phyloP scores from a whole-genome alignment of 2,329 filamentous ascomycete genomes.

The Mycogone perniciosa region DNA sequence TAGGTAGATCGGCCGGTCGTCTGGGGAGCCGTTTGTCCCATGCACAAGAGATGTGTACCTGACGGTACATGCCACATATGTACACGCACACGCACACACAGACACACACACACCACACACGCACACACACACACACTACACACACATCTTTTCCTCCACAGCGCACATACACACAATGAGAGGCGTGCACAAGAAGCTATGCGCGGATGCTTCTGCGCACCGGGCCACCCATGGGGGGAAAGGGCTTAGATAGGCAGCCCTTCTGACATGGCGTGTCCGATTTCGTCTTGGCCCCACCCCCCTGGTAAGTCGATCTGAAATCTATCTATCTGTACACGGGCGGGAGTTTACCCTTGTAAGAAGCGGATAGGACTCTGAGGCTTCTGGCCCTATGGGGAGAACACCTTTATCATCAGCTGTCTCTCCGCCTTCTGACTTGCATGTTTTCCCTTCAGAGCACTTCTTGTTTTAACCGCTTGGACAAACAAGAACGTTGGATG shows the following conservation, averaged over 20 bases:
- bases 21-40: conserved; percentile 1
- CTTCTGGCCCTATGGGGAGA: conserved; percentile 3
- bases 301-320: conserved; percentile 10
- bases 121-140: conserved; percentile 14
- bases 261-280: conserved; percentile 9
- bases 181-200: conserved; percentile 4
- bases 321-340: conserved; percentile 9
- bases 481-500: neutral
- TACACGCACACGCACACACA: conserved; percentile 12
- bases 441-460: neutral
- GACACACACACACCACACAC: conserved; percentile 13
- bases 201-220: conserved; percentile 10
- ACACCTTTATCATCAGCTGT: conserved; percentile 4
- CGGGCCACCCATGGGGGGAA: conserved; percentile 7
- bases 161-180: conserved; percentile 1
- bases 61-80: conserved; percentile 10
- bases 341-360: conserved; percentile 6
- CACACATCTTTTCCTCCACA: neutral
- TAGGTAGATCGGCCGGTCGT: neutral
- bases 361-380: conserved; percentile 2
- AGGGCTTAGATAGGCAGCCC: conserved; percentile 9
- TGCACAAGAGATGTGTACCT: conserved; percentile 11
- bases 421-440: neutral
- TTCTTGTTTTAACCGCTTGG: neutral
- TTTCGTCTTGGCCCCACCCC: conserved; percentile 4